Conservation (phyloP, 2,329 filamentous ascomycete genomes). For the Dothiorella sarmentorum region DNA sequence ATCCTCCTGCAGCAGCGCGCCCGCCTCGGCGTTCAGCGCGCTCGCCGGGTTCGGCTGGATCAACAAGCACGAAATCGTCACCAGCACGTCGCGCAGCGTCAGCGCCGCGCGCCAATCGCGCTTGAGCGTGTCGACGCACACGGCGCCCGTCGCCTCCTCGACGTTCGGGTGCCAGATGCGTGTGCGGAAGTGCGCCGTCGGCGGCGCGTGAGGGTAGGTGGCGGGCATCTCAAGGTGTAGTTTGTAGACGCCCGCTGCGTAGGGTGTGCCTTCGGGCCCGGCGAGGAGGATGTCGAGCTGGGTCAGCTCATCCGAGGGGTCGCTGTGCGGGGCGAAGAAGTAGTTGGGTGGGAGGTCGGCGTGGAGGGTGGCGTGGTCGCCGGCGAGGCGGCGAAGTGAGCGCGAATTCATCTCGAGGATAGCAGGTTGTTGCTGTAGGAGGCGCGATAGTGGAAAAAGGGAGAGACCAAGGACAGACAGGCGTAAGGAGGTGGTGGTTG, state of each 20-base stretch:
- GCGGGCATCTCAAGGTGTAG: constrained; percentile 58
- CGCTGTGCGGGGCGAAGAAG: constrained; percentile 47
- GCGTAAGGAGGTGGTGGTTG: neutral
- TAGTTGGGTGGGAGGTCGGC: constrained; percentile 59
- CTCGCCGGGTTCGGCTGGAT: constrained; percentile 64
- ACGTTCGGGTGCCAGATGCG: constrained; percentile 64
- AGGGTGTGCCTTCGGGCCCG: constrained; percentile 59
- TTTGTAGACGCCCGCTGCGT: constrained; percentile 56
- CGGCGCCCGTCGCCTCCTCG: constrained; percentile 58
- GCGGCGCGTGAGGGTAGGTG: constrained; percentile 51
- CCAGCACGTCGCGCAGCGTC: constrained; percentile 57
- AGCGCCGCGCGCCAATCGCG: constrained; percentile 58
- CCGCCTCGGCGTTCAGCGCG: constrained; percentile 60
- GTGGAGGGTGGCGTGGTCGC: constrained; percentile 58
- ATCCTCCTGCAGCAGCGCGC: constrained; percentile 56
- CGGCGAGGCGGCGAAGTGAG: constrained; percentile 56
- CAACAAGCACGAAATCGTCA: constrained; percentile 58
- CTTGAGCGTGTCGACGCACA: constrained; percentile 64
- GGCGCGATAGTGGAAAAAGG: neutral
- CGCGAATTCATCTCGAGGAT: constrained; percentile 39
- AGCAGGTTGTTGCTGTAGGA: neutral
- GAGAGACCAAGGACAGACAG: neutral
- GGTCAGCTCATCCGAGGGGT: constrained; percentile 47
- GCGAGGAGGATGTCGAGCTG: constrained; percentile 57
- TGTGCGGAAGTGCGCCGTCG: constrained; percentile 59